Evolutionary conservation across 768 basidiomycete species (phyloP).

Genomic region (Russula dissimulans): DNA sequence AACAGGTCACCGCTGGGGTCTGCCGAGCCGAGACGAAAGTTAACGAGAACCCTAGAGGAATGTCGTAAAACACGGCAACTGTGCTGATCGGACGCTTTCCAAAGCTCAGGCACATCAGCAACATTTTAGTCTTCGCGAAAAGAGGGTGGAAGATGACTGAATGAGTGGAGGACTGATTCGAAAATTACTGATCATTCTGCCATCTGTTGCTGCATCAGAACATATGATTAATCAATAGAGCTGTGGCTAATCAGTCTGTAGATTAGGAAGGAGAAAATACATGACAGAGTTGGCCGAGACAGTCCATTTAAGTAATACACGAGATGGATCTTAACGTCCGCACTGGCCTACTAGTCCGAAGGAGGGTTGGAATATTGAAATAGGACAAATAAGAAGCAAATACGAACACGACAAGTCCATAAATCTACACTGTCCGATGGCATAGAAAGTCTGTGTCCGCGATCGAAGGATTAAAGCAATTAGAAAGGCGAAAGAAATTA

Average conservation of each 20-base stretch:
- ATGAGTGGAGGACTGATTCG: background rate
- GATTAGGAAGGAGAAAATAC: conserved; percentile 8
- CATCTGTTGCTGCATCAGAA: no score
- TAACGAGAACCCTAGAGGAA: background rate
- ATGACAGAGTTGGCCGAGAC: conserved; percentile 8
- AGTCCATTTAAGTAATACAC: conserved; percentile 9
- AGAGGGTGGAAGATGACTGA: background rate
- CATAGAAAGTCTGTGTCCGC: conserved; percentile 13
- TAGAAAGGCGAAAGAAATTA: background rate
- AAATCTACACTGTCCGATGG: conserved; percentile 10
- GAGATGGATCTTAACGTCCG: background rate
- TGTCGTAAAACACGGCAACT: background rate
- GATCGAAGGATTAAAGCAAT: background rate
- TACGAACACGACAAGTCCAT: conserved; percentile 14
- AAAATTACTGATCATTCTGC: no score
- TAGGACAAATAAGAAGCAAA: background rate
- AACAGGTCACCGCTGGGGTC: background rate
- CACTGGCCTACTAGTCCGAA: conserved; percentile 14
- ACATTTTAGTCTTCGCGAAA: background rate
- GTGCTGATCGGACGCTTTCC: conserved; percentile 2
- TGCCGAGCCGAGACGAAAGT: conserved; percentile 1
- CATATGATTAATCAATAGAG: background rate
- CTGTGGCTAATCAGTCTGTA: background rate
- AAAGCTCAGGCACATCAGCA: background rate
- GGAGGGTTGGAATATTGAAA: background rate